Conservation (phyloP, 106 monocot genomes). For the Dioscorea zingiberensis region DNA sequence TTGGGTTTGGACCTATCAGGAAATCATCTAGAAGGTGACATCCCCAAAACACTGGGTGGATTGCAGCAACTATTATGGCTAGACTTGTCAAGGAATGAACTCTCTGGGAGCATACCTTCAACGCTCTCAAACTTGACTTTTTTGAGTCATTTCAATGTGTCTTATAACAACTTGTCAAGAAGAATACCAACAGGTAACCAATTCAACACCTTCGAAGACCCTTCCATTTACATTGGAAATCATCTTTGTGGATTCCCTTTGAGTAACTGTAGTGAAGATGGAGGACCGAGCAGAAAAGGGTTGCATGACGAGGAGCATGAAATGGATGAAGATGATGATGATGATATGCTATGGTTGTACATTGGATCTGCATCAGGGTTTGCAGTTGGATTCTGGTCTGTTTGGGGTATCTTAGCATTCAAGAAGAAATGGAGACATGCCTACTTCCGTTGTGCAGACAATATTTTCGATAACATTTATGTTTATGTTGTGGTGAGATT, state of each 20-base stretch:
- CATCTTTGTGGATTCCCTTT: conserved; percentile 23
- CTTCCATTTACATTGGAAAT: conserved; percentile 27
- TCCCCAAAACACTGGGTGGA: conserved; percentile 6
- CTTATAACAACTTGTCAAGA: conserved; percentile 24
- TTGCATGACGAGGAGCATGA: background rate
- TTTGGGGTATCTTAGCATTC: background rate
- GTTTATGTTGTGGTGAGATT: no score
- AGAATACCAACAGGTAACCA: conserved; percentile 24
- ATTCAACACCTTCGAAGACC: conserved; percentile 2
- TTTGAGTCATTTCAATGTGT: conserved; percentile 25
- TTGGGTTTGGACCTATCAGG: conserved; percentile 14
- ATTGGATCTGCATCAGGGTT: conserved; percentile 3
- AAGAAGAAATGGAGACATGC: conserved; percentile 9
- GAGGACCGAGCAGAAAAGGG: background rate
- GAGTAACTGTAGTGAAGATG: background rate
- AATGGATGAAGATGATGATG: no score
- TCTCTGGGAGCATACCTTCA: conserved; percentile 23
- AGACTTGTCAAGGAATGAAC: conserved; percentile 21
- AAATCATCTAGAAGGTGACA: conserved; percentile 16
- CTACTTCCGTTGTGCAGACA: conserved; percentile 1
- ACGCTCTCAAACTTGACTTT: conserved; percentile 5
- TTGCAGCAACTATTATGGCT: conserved; percentile 11
- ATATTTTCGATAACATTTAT: no score
- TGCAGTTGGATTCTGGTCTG: background rate
- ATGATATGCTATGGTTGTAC: background rate